Base-by-base conservation (phyloP, 768 basidiomycete species). In the Fomitopsis pulvina region DNA sequence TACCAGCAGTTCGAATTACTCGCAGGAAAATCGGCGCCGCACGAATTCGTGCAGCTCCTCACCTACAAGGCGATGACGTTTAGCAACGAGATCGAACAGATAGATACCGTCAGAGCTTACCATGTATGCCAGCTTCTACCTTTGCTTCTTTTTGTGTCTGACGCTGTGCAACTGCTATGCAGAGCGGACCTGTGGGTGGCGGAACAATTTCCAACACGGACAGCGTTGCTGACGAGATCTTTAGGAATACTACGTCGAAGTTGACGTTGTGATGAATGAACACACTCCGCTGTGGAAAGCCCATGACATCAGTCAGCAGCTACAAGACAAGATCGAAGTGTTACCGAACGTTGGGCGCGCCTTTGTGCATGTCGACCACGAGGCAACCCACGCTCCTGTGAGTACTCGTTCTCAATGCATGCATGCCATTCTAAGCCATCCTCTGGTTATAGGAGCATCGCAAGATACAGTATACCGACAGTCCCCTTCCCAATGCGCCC, bases 341-440 rank as follows among this genome's bases (percentile, higher is more conserved):
- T 70, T 96, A 32, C 91, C 92, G 2, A 87, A 90, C 59, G 93
- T 96, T 37, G 92, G 88, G 54, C 74, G 93, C 30, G 93, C 93
- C 30, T 96, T 94, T 64, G 92, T 96, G 22, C 93, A 96, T 62
- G 90, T 95, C 51, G 93, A 96, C 68, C 86, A 95, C 60, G 93
- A 95, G 68, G 85, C 87, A 4, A 85, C 83, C n/a, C 92, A 94
- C 67, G 62, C 68, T 43, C 81, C 81, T 10, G 82, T 83, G 49
- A 41, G 74, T 59, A 25, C 22, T 29, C 20, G 25, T 20, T 28
- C 54, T n/a, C n/a, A n/a, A n/a, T n/a, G n/a, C 21, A n/a, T 51
- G 6, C 34, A 6, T 37, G 4, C 4, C 7, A 4, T 18, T 6
- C 5, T 18, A 18, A 16, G 18, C 18, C 18, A 18, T 16, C 34